A percentile compares a stretch with the other conserved stretches of the same genome.
These are phyloP conservation scores for Zhuliangozyma parablackwelliae DNA, from an alignment of 1,139 yeast genomes.

Conservation along the genomic window DNA sequence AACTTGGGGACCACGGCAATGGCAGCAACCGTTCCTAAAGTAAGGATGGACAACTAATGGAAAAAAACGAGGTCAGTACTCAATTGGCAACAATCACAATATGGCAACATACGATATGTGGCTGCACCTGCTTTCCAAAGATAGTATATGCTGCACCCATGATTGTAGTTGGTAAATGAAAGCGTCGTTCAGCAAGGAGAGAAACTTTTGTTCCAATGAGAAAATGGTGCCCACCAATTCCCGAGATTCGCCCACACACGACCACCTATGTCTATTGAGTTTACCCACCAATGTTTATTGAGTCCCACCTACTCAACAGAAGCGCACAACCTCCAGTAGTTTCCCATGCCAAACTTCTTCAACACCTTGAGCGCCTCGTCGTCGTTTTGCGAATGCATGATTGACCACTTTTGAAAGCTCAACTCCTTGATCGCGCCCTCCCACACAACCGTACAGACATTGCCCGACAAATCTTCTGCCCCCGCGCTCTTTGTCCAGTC, in stretches of 20 bases:
- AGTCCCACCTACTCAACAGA: constrained; percentile 1
- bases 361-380: constrained; percentile 53
- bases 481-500: constrained; percentile 54
- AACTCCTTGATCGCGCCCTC: constrained; percentile 60
- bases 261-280: background rate
- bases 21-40: constrained; percentile 45
- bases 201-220: no score
- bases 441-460: constrained; percentile 63
- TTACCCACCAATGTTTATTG: constrained; percentile 3
- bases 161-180: background rate
- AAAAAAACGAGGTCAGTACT: constrained; percentile 3
- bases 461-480: constrained; percentile 29
- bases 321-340: constrained; percentile 54
- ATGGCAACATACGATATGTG: constrained; percentile 52
- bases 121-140: constrained; percentile 60
- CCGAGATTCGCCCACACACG: constrained; percentile 5
- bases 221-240: background rate
- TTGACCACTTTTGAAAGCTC: constrained; percentile 60
- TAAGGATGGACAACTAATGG: constrained; percentile 39
- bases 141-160: constrained; percentile 65
- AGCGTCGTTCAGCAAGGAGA: no score
- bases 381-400: constrained; percentile 46
- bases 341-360: constrained; percentile 47
- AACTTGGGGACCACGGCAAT: constrained; percentile 40
- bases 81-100: background rate